Base-by-base conservation (phyloP, 805 yeast species). In the Ogataea corticis region DNA sequence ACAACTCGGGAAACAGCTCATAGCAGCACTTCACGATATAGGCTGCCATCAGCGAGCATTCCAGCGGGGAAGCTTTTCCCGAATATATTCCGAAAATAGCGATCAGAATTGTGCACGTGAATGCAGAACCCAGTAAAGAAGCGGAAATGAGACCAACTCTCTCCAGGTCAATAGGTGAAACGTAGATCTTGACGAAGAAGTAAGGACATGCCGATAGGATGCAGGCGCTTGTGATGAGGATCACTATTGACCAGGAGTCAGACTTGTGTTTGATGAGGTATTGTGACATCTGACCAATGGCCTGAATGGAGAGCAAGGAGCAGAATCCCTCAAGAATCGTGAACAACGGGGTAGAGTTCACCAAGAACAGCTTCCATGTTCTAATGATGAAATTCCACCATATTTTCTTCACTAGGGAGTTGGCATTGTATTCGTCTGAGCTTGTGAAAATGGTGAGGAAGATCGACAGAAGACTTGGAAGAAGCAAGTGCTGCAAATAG, bases 261-360 rank as follows among this genome's bases (percentile, higher is more conserved):
- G 89, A 80, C 52, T 78, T 80, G 46, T 74, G 58, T 44, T 64
- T 63, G 17, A 83, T 79, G 36, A 88, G 69, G 85, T 91, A 84
- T 50, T 78, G 76, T 42, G 87, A 75, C 7, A 87, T 81, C 57
- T 90, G 90, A 7, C 98, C 97, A 33, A 87, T 76, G 12, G 96
- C 87, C 68, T 94, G 99, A 49, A 94, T 89, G n/a, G 89, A 83
- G 45, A 94, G 72, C 19, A 94, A 76, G 0, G 97, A 82, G 66
- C 97, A 95, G 56, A 94, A 83, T 1, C 99, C 99, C 68, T 94
- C 99, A 42, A 91, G 69, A 15, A 90, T 73, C 0, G 97, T 87
- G 66, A 94, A 92, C 37, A 87, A 71, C 1, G 97, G 94, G 0
- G 99, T 94, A 4, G 96, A 80, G 61, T 90, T 87, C 41, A 81